Percentiles rank a stretch among this genome's conserved stretches.
These are phyloP conservation scores for Geosmithia putterillii DNA, from an alignment of 2,329 filamentous ascomycete genomes.

Conservation along the genomic window DNA sequence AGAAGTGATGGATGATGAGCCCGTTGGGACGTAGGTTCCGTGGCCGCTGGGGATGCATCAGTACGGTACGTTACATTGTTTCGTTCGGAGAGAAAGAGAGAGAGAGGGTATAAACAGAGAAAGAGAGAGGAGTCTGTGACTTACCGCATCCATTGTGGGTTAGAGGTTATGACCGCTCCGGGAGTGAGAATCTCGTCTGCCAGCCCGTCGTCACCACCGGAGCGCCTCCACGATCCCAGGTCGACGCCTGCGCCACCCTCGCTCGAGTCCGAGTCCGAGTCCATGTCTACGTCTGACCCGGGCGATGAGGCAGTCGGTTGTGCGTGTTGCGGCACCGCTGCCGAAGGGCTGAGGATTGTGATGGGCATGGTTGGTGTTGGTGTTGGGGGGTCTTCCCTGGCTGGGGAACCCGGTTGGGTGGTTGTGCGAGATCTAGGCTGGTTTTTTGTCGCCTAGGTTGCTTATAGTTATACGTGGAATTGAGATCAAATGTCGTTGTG, in stretches of 20 bases:
- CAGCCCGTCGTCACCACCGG: conserved; percentile 11
- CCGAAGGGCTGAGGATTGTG: conserved; percentile 31
- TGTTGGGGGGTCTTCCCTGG: conserved; percentile 1
- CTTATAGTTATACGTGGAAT: too few species aligned
- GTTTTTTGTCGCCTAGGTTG: too few species aligned
- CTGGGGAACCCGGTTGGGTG: too few species aligned
- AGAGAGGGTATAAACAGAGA: neutral
- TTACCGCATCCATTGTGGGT: conserved; percentile 92
- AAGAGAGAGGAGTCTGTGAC: conserved; percentile 8
- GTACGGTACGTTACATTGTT: neutral
- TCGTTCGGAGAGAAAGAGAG: neutral
- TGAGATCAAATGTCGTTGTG: too few species aligned
- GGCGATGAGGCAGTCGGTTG: neutral
- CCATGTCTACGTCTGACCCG: conserved; percentile 3
- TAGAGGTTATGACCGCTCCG: conserved; percentile 75
- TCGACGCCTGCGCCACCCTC: conserved; percentile 33
- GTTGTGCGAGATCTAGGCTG: too few species aligned
- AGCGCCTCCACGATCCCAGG: conserved; percentile 26
- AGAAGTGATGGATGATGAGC: conserved; percentile 61
- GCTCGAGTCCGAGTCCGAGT: conserved; percentile 26
- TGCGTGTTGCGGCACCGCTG: conserved; percentile 9
- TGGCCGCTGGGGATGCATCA: conserved; percentile 53
- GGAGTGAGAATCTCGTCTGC: conserved; percentile 63
- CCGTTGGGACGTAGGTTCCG: conserved; percentile 65
- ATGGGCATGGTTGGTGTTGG: conserved; percentile 26